phyloP scores from a whole-genome alignment of 2,329 filamentous ascomycete genomes.

The Xylariaceae sp. region DNA sequence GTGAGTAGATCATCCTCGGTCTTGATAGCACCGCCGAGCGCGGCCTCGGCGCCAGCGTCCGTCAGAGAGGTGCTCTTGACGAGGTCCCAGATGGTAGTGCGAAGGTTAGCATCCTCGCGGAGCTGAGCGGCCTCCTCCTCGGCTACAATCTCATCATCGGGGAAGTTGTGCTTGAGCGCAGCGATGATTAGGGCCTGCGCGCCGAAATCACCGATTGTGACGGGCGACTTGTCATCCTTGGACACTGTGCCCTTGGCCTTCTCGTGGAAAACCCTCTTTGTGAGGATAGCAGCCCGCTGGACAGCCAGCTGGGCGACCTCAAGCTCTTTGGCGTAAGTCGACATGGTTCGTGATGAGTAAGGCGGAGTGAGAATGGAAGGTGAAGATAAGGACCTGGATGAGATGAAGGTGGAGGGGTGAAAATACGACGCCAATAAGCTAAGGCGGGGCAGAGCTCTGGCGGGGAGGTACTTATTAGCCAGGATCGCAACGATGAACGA shows the following conservation, averaged over 20 bases:
- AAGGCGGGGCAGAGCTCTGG: conserved; percentile 30
- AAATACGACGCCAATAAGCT: conserved; percentile 27
- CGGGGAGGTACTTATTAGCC: conserved; percentile 25
- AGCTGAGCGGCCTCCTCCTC: conserved; percentile 88
- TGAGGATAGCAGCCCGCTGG: conserved; percentile 67
- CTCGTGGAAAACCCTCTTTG: conserved; percentile 74
- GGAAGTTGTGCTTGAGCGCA: conserved; percentile 85
- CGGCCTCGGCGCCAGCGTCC: conserved; percentile 57
- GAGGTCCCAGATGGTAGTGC: conserved; percentile 76
- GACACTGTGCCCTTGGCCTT: conserved; percentile 91
- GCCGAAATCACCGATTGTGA: conserved; percentile 96
- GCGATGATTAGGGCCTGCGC: conserved; percentile 94
- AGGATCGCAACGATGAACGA: conserved; percentile 27
- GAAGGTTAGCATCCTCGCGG: conserved; percentile 62
- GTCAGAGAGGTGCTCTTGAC: conserved; percentile 67
- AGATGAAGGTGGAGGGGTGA: conserved; percentile 7
- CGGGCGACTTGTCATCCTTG: conserved; percentile 93
- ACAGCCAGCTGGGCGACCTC: conserved; percentile 70
- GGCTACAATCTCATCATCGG: conserved; percentile 82
- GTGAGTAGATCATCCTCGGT: conserved; percentile 62
- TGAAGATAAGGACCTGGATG: background rate
- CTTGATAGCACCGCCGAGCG: conserved; percentile 64
- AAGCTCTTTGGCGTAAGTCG: conserved; percentile 62
- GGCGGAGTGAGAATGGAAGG: conserved; percentile 3
- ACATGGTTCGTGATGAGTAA: conserved; percentile 27